Evolutionary conservation across 805 yeast species (phyloP).

Genomic region (Cyberlindnera amylophila): DNA sequence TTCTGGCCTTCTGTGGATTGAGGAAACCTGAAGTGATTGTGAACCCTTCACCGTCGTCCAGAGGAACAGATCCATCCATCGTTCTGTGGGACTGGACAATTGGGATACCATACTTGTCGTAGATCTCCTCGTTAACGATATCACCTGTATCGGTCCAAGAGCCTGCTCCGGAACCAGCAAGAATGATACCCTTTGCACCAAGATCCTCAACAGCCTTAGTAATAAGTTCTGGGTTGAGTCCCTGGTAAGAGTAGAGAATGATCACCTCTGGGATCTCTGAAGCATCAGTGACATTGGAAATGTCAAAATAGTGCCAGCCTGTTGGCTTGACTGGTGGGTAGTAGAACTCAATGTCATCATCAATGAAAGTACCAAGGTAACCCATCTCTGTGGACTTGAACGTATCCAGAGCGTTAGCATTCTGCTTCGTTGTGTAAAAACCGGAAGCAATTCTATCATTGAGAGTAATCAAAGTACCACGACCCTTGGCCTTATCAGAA

Average conservation of each 20-base stretch:
- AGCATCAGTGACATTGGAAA: slow-evolving; percentile 24
- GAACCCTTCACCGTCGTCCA: slow-evolving; percentile 37
- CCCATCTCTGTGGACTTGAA: slow-evolving; percentile 67
- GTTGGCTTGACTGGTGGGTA: slow-evolving; percentile 55
- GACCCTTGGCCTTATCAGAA: slow-evolving; percentile 41
- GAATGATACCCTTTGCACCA: slow-evolving; percentile 49
- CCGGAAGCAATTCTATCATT: slow-evolving; percentile 69
- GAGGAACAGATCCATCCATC: slow-evolving; percentile 65
- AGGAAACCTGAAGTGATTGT: slow-evolving; percentile 55
- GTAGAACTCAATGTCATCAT: slow-evolving; percentile 58
- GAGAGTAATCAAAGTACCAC: slow-evolving; percentile 61
- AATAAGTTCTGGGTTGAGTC: slow-evolving; percentile 45
- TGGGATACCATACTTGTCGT: slow-evolving; percentile 39
- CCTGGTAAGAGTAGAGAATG: slow-evolving; percentile 59
- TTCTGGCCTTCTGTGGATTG: slow-evolving; percentile 62
- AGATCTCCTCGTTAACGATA: slow-evolving; percentile 38
- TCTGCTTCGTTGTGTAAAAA: slow-evolving; percentile 61
- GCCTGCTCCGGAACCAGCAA: slow-evolving; percentile 73
- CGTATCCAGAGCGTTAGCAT: slow-evolving; percentile 65
- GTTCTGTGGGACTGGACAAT: slow-evolving; percentile 60
- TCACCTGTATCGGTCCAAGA: slow-evolving; percentile 42
- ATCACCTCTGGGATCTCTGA: slow-evolving; percentile 39
- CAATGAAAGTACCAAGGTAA: slow-evolving; percentile 62
- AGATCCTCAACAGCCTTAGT: slow-evolving; percentile 41
- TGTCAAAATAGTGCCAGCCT: slow-evolving; percentile 30